Conservation (phyloP, 768 basidiomycete genomes). For the Rhodotorula sphaerocarpa region DNA sequence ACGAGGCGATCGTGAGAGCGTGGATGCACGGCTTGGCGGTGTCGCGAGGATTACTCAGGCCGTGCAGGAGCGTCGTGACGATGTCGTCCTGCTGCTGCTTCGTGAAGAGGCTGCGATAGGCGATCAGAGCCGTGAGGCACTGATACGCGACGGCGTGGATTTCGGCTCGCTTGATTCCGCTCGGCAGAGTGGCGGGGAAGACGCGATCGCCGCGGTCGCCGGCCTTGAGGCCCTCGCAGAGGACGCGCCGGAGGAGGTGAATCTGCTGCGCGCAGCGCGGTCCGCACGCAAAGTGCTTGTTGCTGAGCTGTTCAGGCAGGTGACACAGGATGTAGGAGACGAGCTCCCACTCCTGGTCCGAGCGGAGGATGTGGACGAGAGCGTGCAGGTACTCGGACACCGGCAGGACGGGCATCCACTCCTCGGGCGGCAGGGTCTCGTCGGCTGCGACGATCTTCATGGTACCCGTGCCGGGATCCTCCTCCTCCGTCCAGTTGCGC, state of each 20-base stretch:
- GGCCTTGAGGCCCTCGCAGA: conserved; percentile 60
- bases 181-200: conserved; percentile 39
- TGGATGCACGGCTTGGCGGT: conserved; percentile 79
- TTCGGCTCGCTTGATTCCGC: conserved; percentile 58
- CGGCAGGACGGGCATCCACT: conserved; percentile 48
- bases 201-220: conserved; percentile 51
- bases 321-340: conserved; percentile 85
- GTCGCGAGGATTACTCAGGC: conserved; percentile 44
- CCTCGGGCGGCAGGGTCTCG: conserved; percentile 12
- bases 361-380: conserved; percentile 59
- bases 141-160: conserved; percentile 82
- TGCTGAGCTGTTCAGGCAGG: conserved; percentile 78
- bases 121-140: conserved; percentile 74
- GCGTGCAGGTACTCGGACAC: conserved; percentile 64
- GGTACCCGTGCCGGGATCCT: conserved; percentile 33
- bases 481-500: conserved; percentile 38
- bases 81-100: conserved; percentile 44
- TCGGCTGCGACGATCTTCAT: conserved; percentile 40
- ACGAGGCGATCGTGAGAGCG: conserved; percentile 75
- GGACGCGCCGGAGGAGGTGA: conserved; percentile 54
- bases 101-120: conserved; percentile 74
- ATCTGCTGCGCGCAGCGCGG: conserved; percentile 63
- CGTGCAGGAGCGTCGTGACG: conserved; percentile 46
- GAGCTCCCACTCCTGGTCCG: conserved; percentile 82
- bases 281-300: conserved; percentile 95